A percentile compares a stretch with the other conserved stretches of the same genome.
These are phyloP conservation scores for Anisodus acutangulus DNA, from an alignment of 257 asterid genomes.

Conservation along the genomic window DNA sequence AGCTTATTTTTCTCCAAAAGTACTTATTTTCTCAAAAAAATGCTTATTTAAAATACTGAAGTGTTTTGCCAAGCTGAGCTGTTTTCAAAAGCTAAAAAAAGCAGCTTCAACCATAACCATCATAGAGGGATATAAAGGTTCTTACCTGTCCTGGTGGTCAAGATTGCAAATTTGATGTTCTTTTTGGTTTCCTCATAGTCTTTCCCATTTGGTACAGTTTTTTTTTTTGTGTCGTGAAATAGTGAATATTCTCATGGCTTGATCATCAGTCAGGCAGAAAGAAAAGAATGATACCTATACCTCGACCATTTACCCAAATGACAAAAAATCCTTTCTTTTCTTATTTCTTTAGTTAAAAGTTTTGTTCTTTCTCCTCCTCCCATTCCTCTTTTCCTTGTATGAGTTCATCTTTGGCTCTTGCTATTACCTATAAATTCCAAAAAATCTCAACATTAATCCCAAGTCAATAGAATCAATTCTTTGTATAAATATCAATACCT, in stretches of 20 bases:
- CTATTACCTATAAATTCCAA: conserved; percentile 51
- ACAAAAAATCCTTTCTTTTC: conserved; percentile 57
- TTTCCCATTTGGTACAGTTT: conserved; percentile 28
- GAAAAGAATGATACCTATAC: conserved; percentile 64
- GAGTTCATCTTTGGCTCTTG: conserved; percentile 33
- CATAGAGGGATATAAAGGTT: neutral
- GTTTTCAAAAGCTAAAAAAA: neutral
- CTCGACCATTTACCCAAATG: conserved; percentile 15
- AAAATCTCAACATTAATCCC: conserved; percentile 22
- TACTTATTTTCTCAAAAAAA: no score
- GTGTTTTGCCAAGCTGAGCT: no score
- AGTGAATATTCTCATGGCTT: conserved; percentile 18
- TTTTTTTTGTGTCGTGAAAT: neutral
- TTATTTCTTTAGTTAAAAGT: conserved; percentile 39
- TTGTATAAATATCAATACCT: conserved; percentile 19
- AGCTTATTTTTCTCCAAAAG: no score
- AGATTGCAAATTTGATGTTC: conserved; percentile 17
- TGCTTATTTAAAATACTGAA: no score
- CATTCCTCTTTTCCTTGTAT: conserved; percentile 33
- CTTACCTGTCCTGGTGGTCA: conserved; percentile 13
- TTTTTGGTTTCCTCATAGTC: conserved; percentile 12
- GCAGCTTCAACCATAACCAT: neutral
- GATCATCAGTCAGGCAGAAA: conserved; percentile 27
- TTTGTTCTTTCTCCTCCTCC: conserved; percentile 48
- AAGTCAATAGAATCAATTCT: conserved; percentile 25